phyloP scores from a whole-genome alignment of 768 basidiomycete genomes.

The Tulasnella sp. region DNA sequence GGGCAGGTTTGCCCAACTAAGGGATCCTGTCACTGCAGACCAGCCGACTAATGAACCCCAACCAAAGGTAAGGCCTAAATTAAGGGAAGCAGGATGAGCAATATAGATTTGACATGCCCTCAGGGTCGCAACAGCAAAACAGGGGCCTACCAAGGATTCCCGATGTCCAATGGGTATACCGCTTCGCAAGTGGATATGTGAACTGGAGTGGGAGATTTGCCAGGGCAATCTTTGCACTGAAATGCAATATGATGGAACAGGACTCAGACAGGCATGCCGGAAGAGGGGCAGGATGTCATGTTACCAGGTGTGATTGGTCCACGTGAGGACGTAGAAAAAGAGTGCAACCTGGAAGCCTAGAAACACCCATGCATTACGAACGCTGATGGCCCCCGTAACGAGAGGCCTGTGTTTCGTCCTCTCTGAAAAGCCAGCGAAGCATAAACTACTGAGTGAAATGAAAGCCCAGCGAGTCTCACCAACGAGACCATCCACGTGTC shows the following conservation, averaged over 20 bases:
- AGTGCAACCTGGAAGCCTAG: conserved; percentile 33
- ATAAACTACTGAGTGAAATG: neutral
- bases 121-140: neutral
- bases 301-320: conserved; percentile 1
- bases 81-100: neutral
- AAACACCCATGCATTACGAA: conserved; percentile 33
- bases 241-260: neutral
- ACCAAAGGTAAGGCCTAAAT: conserved; percentile 5
- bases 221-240: neutral
- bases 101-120: neutral
- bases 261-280: neutral
- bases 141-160: conserved; percentile 5
- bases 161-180: conserved; percentile 10
- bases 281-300: neutral
- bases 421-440: conserved; percentile 28
- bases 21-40: conserved; percentile 5
- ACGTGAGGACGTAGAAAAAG: conserved; percentile 31
- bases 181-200: conserved; percentile 7
- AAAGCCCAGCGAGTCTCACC: no score
- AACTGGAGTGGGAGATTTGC: conserved; percentile 10
- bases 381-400: conserved; percentile 38
- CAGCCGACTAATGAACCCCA: conserved; percentile 10
- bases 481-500: conserved; percentile 40
- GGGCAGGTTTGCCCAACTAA: conserved; percentile 3
- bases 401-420: conserved; percentile 40